Evolutionary conservation across 2,329 filamentous ascomycete species (phyloP), one percentile per base, ranked within the genome.

Genomic region (Calonectria pseudoreteaudii): DNA sequence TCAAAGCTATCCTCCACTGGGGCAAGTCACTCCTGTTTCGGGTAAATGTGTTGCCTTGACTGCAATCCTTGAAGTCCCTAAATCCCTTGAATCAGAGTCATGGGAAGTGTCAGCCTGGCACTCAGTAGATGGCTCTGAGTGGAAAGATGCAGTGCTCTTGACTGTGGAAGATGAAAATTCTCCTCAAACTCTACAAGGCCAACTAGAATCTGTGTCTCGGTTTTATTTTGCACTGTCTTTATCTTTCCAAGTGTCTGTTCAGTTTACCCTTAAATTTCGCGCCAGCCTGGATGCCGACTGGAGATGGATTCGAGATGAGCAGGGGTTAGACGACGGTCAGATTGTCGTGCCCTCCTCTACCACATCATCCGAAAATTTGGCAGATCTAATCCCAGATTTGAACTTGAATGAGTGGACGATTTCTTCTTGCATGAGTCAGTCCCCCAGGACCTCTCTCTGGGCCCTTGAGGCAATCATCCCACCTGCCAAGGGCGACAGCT

Each of bases 51-150:
- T 93, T 49, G 82, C 83, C 1, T 93, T 98, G 77, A 92, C 90
- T 0, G 92, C 94, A 9, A 84, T 96, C 16, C 87, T 98, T 38
- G 92, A 96, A 78, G 90, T 93, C 52, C 90, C 91, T 50, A 84
- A 83, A 28, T 86, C 86, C 44, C 89, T 89, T 60, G 87, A 87
- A 10, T 85, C 90, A 20, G 86, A 91, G 74, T 80, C 87, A 26
- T 97, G 94, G 93, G 90, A 97, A 78, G 90, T 95, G 38, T 90
- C 91, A 20, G 84, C 97, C 10, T 98, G 95, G 94, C 91, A 94
- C 71, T 88, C 88, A 5, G 75, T 80, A 75, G 92, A 93, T 78
- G 89, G 90, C 66, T 82, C 85, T 31, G 87, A 87, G 77, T 87
- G 89, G 91, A 74, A 85, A 84, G 86, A 96, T 87, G 90, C 86